A percentile compares a stretch with the other conserved stretches of the same genome.
Conservation (phyloP, 495 filamentous ascomycete species). For the Daldinia bambusicola region DNA sequence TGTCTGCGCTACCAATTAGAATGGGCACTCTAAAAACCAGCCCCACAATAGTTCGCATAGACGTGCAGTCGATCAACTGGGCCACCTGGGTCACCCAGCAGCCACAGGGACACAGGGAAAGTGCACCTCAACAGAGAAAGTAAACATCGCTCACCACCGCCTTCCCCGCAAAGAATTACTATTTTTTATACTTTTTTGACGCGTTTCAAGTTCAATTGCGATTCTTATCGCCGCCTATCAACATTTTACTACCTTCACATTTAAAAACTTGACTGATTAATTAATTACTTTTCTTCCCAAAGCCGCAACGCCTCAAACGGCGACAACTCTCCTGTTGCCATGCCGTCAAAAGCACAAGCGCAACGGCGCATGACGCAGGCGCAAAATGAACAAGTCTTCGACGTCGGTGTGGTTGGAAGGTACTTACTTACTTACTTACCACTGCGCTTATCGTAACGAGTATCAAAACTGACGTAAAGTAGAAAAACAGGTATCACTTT, state of each 20-base stretch:
- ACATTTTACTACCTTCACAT: slow-evolving; percentile 1
- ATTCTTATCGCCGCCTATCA: background rate
- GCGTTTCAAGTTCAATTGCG: slow-evolving; percentile 16
- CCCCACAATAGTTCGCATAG: slow-evolving; percentile 23
- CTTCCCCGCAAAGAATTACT: slow-evolving; percentile 29
- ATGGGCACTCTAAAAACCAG: background rate
- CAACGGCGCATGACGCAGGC: slow-evolving; percentile 52
- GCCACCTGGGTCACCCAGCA: slow-evolving; percentile 21
- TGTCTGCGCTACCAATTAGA: slow-evolving; percentile 28
- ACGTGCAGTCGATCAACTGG: slow-evolving; percentile 27
- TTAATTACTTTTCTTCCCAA: slow-evolving; percentile 14
- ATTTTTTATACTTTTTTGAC: slow-evolving; percentile 18
- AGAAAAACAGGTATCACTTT: slow-evolving; percentile 85
- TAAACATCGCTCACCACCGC: slow-evolving; percentile 37
- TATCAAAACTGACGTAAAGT: slow-evolving; percentile 24
- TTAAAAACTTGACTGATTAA: background rate
- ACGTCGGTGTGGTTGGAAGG: slow-evolving; percentile 62
- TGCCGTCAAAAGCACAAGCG: slow-evolving; percentile 47
- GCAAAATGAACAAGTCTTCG: slow-evolving; percentile 58
- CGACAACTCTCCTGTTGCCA: slow-evolving; percentile 7
- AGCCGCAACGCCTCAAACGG: slow-evolving; percentile 2
- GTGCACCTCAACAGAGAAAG: slow-evolving; percentile 25
- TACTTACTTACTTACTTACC: slow-evolving; percentile 42
- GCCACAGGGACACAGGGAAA: slow-evolving; percentile 24
- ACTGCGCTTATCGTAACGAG: background rate